These are phyloP conservation scores for Rhizophora apiculata DNA, from an alignment of 345 rosid species.

Conservation along the genomic window DNA sequence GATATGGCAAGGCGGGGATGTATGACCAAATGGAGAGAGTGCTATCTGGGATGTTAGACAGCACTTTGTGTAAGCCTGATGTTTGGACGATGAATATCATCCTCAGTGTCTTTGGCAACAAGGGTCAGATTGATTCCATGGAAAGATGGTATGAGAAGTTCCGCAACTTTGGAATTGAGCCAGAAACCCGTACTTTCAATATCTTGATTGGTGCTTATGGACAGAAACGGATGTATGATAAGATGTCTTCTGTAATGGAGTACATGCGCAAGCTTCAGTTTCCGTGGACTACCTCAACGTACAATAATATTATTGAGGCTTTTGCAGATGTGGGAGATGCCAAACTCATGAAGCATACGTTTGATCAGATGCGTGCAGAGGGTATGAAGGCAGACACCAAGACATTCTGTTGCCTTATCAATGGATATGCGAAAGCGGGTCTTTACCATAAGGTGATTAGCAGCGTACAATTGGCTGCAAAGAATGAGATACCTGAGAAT, in stretches of 20 bases:
- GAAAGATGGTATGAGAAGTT: constrained; percentile 94
- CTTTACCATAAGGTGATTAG: constrained; percentile 75
- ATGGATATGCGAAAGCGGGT: constrained; percentile 79
- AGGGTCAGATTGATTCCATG: constrained; percentile 79
- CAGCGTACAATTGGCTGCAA: constrained; percentile 66
- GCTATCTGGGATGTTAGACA: constrained; percentile 69
- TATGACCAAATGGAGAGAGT: constrained; percentile 86
- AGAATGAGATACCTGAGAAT: constrained; percentile 70
- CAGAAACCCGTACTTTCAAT: constrained; percentile 82
- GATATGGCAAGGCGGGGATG: constrained; percentile 67
- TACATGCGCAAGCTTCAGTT: constrained; percentile 85
- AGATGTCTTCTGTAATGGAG: constrained; percentile 95
- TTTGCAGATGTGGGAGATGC: constrained; percentile 90
- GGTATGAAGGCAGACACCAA: constrained; percentile 81
- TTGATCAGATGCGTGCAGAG: constrained; percentile 85
- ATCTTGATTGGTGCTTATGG: constrained; percentile 86
- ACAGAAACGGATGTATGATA: constrained; percentile 79
- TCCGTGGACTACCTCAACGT: constrained; percentile 89
- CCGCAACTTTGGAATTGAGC: constrained; percentile 70
- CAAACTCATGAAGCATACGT: constrained; percentile 75
- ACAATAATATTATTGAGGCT: constrained; percentile 84
- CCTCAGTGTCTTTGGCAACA: constrained; percentile 76
- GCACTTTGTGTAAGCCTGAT: constrained; percentile 62
- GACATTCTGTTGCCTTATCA: constrained; percentile 78
- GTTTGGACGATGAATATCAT: constrained; percentile 92